These are phyloP conservation scores for Cryphonectria nitschkei DNA, from an alignment of 2,329 filamentous ascomycete species.

Conservation along the genomic window DNA sequence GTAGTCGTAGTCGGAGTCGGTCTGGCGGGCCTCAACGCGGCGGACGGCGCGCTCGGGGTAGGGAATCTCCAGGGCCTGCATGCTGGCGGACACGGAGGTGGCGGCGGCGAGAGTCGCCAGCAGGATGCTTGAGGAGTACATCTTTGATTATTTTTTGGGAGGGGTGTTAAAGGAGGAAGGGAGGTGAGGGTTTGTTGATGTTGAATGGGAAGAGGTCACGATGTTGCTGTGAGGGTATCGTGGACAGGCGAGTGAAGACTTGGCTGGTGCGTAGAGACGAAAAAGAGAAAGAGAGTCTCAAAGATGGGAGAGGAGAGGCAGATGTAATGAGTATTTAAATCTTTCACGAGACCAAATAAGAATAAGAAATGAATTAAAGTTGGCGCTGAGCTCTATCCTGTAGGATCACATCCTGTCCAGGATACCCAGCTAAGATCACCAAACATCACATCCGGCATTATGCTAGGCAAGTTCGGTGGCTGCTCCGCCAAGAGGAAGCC, in stretches of 20 bases:
- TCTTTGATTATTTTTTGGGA: constrained; percentile 26
- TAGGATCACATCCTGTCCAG: background rate
- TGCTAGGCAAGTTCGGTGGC: background rate
- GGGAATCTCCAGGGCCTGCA: constrained; percentile 28
- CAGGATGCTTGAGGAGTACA: constrained; percentile 34
- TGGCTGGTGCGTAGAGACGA: background rate
- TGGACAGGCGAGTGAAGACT: background rate
- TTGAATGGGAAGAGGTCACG: background rate
- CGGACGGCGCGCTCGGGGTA: constrained; percentile 1
- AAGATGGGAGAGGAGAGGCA: background rate
- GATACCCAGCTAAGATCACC: background rate
- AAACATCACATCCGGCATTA: background rate
- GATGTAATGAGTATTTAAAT: background rate
- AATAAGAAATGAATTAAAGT: background rate
- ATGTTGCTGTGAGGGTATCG: background rate
- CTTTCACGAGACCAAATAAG: background rate
- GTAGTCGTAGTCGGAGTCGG: constrained; percentile 21
- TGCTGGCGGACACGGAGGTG: constrained; percentile 31
- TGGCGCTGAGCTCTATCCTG: background rate
- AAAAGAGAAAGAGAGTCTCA: background rate
- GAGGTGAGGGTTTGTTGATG: background rate
- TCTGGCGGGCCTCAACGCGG: constrained; percentile 35
- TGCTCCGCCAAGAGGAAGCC: background rate
- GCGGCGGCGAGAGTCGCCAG: constrained; percentile 33
- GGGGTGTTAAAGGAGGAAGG: too few species aligned